Evolutionary conservation across 2,329 filamentous ascomycete genomes (phyloP), one percentile per base, ranked within the genome.

Genomic region (Cordyceps fumosorosea): DNA sequence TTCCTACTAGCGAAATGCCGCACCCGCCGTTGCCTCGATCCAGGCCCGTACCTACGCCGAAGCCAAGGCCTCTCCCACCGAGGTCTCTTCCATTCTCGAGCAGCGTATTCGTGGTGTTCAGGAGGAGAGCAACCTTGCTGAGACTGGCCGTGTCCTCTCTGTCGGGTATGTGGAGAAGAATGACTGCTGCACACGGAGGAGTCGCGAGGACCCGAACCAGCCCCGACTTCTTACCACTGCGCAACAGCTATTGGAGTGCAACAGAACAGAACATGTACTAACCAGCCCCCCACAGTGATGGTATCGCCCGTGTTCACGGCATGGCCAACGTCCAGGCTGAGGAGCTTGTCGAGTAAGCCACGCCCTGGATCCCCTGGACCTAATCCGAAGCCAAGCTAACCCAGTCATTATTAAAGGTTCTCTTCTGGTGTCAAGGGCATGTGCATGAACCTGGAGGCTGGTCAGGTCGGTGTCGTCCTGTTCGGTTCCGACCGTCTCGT

Each of bases 371-470:
- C 26, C 55, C 44, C 55, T 37, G 60, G 62, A 29, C 61, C 7
- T 34, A 53, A 63, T 52, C 65, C 72, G 10, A 22, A 60, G 14
- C 34, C 8, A 32, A 14, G 26, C 59, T 62, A 56, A 62, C 14
- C 68, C 71, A 60, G n/a, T 40, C 6, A 29, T 64, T 54, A 26
- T 64, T 54, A 29, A 70, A 97, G 93, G 86, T 99, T 99, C 85
- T 91, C 95, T 75, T 99, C 95, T 70, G 95, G 95, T 80, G 95
- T 98, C 82, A 98, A 98, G 89, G 95, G 95, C 81, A 99, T 99
- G 95, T 98, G 93, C 91, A 98, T 99, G 93, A 99, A 99, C 90
- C 89, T 99, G 82, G 95, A 99, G 85, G 95, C 95, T 81, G 95
- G 95, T 80, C 95, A 98, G 83, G 95, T 99, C 84, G 95, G 95